A percentile compares a stretch with the other conserved stretches of the same genome.
Conservation (phyloP, 805 yeast genomes). For the Lipomyces sp. region DNA sequence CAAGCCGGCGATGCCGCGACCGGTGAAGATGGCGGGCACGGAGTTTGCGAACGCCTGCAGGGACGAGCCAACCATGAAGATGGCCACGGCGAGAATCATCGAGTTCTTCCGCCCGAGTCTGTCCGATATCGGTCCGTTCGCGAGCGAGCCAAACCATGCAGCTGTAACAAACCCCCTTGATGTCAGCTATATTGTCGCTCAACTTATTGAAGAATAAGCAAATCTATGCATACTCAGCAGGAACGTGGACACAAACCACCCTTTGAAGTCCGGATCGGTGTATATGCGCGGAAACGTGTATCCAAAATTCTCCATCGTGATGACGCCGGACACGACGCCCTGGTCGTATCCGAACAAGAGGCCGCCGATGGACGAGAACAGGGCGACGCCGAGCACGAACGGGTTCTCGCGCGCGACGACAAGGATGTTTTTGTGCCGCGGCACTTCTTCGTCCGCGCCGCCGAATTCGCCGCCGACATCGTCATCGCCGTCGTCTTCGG, state of each 20-base stretch:
- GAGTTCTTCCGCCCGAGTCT: constrained; percentile 21
- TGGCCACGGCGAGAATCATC: constrained; percentile 20
- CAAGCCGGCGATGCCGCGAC: constrained; percentile 48
- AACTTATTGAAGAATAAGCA: no score
- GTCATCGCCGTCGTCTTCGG: no score
- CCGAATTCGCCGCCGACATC: no score
- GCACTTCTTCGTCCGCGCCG: no score
- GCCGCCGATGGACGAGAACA: constrained; percentile 36
- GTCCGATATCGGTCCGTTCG: constrained; percentile 23
- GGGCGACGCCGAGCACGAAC: constrained; percentile 30
- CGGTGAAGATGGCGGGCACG: constrained; percentile 41
- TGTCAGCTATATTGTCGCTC: no score
- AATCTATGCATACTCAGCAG: constrained; percentile 22
- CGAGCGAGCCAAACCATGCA: constrained; percentile 28
- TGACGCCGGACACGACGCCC: constrained; percentile 34
- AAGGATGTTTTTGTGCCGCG: background rate
- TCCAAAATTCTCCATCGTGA: constrained; percentile 32
- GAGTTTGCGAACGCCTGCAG: constrained; percentile 35
- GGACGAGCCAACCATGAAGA: constrained; percentile 25
- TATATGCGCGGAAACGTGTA: constrained; percentile 26
- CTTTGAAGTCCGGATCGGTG: constrained; percentile 20
- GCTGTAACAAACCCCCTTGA: no score
- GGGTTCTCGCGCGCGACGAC: constrained; percentile 12
- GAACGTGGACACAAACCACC: constrained; percentile 28
- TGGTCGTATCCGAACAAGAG: constrained; percentile 35